Conservation (phyloP, 2,329 filamentous ascomycete genomes). For the Sarocladium kiliense region DNA sequence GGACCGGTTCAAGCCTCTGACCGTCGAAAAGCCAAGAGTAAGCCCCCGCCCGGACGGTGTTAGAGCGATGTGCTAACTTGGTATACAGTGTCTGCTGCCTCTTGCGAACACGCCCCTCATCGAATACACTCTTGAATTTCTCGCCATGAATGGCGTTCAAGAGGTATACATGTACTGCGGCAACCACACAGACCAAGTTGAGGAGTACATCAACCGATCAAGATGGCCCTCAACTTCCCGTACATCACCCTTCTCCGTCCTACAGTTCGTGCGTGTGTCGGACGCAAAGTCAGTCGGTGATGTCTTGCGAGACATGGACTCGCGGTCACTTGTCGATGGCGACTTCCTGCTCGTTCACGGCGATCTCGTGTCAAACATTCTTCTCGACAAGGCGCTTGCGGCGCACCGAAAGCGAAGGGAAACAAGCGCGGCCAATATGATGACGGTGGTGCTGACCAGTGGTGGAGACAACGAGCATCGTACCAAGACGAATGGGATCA, state of each 20-base stretch:
- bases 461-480: conserved; percentile 66
- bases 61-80: conserved; percentile 15
- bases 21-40: conserved; percentile 82
- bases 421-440: conserved; percentile 89
- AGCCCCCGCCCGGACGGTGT: conserved; percentile 20
- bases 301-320: conserved; percentile 89
- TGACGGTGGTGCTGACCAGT: conserved; percentile 89
- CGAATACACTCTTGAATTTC: conserved; percentile 95
- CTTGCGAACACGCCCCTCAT: conserved; percentile 92
- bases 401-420: conserved; percentile 76
- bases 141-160: conserved; percentile 91
- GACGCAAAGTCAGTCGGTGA: conserved; percentile 86
- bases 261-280: conserved; percentile 80
- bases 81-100: conserved; percentile 74
- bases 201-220: conserved; percentile 78
- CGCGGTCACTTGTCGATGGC: conserved; percentile 74
- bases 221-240: conserved; percentile 58
- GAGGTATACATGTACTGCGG: conserved; percentile 91
- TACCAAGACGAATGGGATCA: conserved; percentile 69
- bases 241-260: conserved; percentile 63
- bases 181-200: conserved; percentile 79
- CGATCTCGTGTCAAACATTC: conserved; percentile 84
- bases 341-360: conserved; percentile 93
- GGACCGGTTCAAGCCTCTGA: conserved; percentile 84
- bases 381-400: conserved; percentile 72